These are phyloP conservation scores for Conticribra guillardii DNA, from an alignment of 108 stramenopile species.

Conservation along the genomic window DNA sequence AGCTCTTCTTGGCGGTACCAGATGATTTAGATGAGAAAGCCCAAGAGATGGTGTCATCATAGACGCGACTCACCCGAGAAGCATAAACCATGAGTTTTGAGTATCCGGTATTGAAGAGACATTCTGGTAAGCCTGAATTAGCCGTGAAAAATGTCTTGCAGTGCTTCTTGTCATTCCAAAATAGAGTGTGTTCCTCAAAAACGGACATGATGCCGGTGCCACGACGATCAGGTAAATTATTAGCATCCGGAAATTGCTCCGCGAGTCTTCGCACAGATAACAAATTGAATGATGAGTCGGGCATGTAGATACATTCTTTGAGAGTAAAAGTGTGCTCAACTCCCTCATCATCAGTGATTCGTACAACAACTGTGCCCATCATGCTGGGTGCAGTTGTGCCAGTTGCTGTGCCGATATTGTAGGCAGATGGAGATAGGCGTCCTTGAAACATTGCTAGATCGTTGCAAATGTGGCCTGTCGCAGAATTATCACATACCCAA, in stretches of 20 bases:
- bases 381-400: no score
- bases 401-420: no score
- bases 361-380: no score
- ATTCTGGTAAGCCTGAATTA: not conserved
- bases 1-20: conserved; percentile 7
- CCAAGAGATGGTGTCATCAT: conserved; percentile 9
- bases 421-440: no score
- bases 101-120: conserved; percentile 4
- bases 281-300: conserved; percentile 1
- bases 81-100: not conserved
- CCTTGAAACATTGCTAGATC: no score
- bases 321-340: not conserved
- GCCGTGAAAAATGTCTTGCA: not conserved
- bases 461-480: no score
- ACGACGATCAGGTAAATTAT: not conserved
- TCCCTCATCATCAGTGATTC: not conserved
- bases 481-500: no score
- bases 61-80: not conserved
- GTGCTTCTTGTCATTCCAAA: conserved; percentile 9
- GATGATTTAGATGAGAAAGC: not conserved
- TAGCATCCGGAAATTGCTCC: not conserved
- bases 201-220: not conserved
- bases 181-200: not conserved
- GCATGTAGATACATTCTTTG: not conserved
- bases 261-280: not conserved